phyloP scores from a whole-genome alignment of 306 rosid species.

The Castanea crenata region DNA sequence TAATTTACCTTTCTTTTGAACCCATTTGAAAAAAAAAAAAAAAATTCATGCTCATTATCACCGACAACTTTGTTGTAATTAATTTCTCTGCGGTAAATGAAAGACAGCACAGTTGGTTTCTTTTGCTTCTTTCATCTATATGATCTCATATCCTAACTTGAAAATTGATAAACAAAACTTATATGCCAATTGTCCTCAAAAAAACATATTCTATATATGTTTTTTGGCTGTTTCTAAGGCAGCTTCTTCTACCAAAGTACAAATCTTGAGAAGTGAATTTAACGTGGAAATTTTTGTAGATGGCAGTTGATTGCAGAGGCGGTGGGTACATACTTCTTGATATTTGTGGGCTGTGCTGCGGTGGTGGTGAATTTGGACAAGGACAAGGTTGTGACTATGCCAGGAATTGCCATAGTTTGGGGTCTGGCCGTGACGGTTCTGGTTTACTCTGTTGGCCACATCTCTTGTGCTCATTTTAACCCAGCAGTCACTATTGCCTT shows the following conservation, averaged over 20 bases:
- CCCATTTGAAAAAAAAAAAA: too few relatives aligned
- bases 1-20: not conserved
- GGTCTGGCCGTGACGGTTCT: slow-evolving; percentile 64
- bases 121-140: too few relatives aligned
- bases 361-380: slow-evolving; percentile 53
- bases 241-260: not conserved
- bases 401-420: slow-evolving; percentile 70
- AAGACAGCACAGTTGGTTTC: too few relatives aligned
- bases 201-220: too few relatives aligned
- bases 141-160: too few relatives aligned
- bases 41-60: too few relatives aligned
- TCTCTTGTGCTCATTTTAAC: slow-evolving; percentile 88
- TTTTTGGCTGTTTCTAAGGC: not conserved
- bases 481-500: slow-evolving; percentile 92
- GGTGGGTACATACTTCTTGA: slow-evolving; percentile 74
- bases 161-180: too few relatives aligned
- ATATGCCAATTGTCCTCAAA: too few relatives aligned
- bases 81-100: too few relatives aligned
- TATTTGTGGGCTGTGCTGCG: slow-evolving; percentile 75
- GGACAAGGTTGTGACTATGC: slow-evolving; percentile 42
- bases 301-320: slow-evolving; percentile 71
- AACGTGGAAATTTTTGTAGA: not conserved
- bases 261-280: not conserved
- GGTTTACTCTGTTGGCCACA: slow-evolving; percentile 74
- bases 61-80: too few relatives aligned